Conservation (phyloP, 495 filamentous ascomycete species). For the Hypoxylon intermedium region DNA sequence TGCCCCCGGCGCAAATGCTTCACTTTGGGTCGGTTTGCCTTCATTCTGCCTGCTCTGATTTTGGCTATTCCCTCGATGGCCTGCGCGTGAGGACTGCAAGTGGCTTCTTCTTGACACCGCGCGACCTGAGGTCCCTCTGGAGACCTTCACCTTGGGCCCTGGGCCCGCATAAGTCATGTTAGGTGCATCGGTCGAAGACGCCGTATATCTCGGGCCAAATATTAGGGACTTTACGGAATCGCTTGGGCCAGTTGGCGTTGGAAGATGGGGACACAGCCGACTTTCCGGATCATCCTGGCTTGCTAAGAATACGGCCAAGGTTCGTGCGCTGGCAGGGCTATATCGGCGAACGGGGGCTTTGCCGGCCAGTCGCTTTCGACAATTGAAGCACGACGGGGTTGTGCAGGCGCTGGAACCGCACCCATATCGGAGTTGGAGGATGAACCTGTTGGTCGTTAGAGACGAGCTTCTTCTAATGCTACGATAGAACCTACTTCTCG, state of each 20-base stretch:
- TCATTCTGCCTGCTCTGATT: conserved; percentile 19
- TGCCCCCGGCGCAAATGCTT: background rate
- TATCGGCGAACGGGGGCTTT: conserved; percentile 76
- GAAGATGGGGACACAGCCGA: conserved; percentile 70
- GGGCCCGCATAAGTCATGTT: conserved; percentile 4
- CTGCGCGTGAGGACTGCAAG: conserved; percentile 1
- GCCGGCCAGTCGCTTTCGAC: conserved; percentile 67
- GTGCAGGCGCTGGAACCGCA: conserved; percentile 74
- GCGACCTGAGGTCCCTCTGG: conserved; percentile 7
- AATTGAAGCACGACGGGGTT: conserved; percentile 82
- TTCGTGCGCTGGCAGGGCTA: conserved; percentile 72
- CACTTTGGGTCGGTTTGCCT: conserved; percentile 22
- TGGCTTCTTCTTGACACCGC: conserved; percentile 10
- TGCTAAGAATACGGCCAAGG: conserved; percentile 78
- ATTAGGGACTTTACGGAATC: conserved; percentile 48
- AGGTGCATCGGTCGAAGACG: conserved; percentile 24
- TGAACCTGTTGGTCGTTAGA: conserved; percentile 68
- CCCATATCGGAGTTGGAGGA: conserved; percentile 82
- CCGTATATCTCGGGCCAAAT: conserved; percentile 43
- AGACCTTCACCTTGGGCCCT: conserved; percentile 5
- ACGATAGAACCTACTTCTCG: conserved; percentile 53
- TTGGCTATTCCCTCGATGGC: conserved; percentile 27
- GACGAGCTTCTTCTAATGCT: background rate
- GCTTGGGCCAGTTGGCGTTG: conserved; percentile 46
- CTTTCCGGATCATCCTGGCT: conserved; percentile 78